Conservation (phyloP, 441 rosid species). For the Capsella rubella region DNA sequence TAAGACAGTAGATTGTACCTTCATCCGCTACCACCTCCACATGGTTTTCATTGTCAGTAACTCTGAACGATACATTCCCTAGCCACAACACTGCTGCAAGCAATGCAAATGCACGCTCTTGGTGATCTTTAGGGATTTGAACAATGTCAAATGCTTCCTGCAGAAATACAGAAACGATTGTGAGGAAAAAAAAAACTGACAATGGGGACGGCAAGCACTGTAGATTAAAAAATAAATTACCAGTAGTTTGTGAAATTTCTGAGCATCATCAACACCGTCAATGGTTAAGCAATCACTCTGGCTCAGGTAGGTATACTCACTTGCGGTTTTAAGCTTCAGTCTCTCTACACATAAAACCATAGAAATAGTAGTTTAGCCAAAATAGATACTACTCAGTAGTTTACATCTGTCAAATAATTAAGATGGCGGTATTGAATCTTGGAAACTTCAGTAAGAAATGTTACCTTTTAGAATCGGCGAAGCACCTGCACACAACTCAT, state of each 20-base stretch:
- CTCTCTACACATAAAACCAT: conserved; percentile 60
- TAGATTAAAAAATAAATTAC: conserved; percentile 50
- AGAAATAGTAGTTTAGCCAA: conserved; percentile 13
- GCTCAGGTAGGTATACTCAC: conserved; percentile 81
- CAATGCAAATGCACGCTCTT: conserved; percentile 76
- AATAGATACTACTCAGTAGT: background rate
- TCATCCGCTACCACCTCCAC: conserved; percentile 75
- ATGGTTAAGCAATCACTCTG: conserved; percentile 87
- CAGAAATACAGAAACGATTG: conserved; percentile 37
- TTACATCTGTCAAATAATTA: background rate
- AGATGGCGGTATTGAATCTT: background rate
- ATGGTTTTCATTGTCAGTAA: conserved; percentile 78
- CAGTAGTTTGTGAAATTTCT: conserved; percentile 69
- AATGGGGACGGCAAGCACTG: conserved; percentile 22
- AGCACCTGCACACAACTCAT: conserved; percentile 98
- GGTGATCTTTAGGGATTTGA: conserved; percentile 74
- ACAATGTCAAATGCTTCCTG: conserved; percentile 85
- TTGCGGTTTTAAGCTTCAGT: conserved; percentile 77
- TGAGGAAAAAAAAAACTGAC: conserved; percentile 11
- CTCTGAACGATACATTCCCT: conserved; percentile 84
- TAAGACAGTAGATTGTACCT: conserved; percentile 58
- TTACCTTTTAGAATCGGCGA: conserved; percentile 85
- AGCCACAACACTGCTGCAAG: conserved; percentile 92
- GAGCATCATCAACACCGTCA: conserved; percentile 80
- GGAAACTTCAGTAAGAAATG: conserved; percentile 20